Percentiles rank a stretch among this genome's conserved stretches.
Evolutionary conservation across 345 rosid species (phyloP).

Genomic region (Conringia planisiliqua): DNA sequence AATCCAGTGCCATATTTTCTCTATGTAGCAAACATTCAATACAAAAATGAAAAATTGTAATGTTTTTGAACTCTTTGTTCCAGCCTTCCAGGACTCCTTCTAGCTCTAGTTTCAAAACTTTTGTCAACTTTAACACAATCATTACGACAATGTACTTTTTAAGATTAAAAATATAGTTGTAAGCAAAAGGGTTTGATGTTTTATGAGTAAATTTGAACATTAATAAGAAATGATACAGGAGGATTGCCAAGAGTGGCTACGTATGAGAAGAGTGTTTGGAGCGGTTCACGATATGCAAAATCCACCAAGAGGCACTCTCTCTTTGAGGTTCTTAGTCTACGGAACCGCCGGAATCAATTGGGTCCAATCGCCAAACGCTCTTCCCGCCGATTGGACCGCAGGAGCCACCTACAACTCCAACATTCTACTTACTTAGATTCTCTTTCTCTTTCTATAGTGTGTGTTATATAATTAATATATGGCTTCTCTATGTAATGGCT

Average conservation of each 20-base stretch:
- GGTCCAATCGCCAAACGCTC: constrained; percentile 47
- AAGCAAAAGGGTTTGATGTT: background rate
- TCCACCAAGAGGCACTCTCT: constrained; percentile 55
- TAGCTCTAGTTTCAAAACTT: background rate
- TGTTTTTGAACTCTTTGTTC: background rate
- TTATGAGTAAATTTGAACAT: background rate
- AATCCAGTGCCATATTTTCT: background rate
- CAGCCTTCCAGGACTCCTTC: background rate
- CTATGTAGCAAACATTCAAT: background rate
- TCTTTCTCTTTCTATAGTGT: background rate
- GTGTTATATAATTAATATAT: constrained; percentile 1
- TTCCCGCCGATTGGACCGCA: constrained; percentile 64
- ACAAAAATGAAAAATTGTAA: no score
- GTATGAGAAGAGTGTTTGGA: constrained; percentile 73
- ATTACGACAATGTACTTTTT: background rate
- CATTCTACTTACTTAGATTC: constrained; percentile 48
- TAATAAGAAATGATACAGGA: constrained; percentile 34
- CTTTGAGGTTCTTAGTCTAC: constrained; percentile 51
- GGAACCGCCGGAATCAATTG: constrained; percentile 48
- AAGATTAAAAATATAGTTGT: background rate
- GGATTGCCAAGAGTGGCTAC: constrained; percentile 56
- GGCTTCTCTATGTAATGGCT: constrained; percentile 19
- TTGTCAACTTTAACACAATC: background rate
- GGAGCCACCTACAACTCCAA: constrained; percentile 58
- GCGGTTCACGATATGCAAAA: constrained; percentile 60